Percentiles rank a stretch among this genome's conserved stretches.
phyloP scores from a whole-genome alignment of 2,329 filamentous ascomycete species.

The Diaporthe sp. region DNA sequence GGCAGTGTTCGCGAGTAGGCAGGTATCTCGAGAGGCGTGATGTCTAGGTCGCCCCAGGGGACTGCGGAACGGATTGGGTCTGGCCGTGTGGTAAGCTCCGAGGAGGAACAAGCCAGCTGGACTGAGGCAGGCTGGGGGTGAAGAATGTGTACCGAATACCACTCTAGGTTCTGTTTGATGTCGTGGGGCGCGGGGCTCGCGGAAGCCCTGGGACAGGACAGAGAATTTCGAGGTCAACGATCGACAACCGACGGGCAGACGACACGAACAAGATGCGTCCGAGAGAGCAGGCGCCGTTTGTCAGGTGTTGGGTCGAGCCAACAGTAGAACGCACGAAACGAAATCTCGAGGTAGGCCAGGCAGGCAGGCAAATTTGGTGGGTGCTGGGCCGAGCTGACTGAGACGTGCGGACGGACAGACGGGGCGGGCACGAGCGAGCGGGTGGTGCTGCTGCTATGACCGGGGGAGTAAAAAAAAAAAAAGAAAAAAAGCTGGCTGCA shows the following conservation, averaged over 20 bases:
- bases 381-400: slow-evolving; percentile 18
- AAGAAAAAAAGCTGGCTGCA: slow-evolving; percentile 22
- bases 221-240: background rate
- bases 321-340: slow-evolving; percentile 4
- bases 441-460: slow-evolving; percentile 5
- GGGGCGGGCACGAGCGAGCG: slow-evolving; percentile 15
- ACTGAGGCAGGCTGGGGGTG: slow-evolving; percentile 22
- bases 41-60: slow-evolving; percentile 1
- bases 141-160: slow-evolving; percentile 29
- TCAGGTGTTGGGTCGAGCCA: slow-evolving; percentile 14
- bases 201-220: slow-evolving; percentile 3
- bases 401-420: slow-evolving; percentile 19
- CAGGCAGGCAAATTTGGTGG: slow-evolving; percentile 12
- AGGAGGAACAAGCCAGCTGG: background rate
- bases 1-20: slow-evolving; percentile 2
- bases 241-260: slow-evolving; percentile 4
- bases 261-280: background rate
- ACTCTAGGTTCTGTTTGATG: slow-evolving; percentile 26
- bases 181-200: slow-evolving; percentile 26
- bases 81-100: slow-evolving; percentile 25
- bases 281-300: slow-evolving; percentile 2
- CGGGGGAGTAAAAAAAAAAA: too few relatives aligned
- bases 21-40: slow-evolving; percentile 23
- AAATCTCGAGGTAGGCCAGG: slow-evolving; percentile 12
- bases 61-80: slow-evolving; percentile 3